These are phyloP conservation scores for Yamadazyma kitorensis DNA, from an alignment of 805 yeast species.

Conservation along the genomic window DNA sequence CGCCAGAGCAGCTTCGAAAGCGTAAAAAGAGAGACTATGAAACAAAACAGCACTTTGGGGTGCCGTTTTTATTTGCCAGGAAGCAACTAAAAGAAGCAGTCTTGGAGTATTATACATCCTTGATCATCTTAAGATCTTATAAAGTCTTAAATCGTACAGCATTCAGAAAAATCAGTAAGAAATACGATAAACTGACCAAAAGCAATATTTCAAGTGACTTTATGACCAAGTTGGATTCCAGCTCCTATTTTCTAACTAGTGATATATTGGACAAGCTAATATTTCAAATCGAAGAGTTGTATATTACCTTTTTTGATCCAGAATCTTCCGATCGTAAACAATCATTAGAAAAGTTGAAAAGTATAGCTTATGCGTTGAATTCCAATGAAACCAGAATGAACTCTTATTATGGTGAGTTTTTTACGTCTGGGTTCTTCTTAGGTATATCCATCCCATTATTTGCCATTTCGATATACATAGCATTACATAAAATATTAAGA, in stretches of 20 bases:
- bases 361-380: constrained; percentile 39
- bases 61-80: constrained; percentile 64
- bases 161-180: constrained; percentile 82
- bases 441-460: constrained; percentile 74
- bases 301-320: constrained; percentile 61
- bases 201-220: constrained; percentile 44
- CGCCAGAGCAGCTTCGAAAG: constrained; percentile 19
- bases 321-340: constrained; percentile 52
- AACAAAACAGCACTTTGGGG: constrained; percentile 31
- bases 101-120: constrained; percentile 68
- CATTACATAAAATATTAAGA: constrained; percentile 37
- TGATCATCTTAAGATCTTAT: constrained; percentile 69
- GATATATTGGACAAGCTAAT: constrained; percentile 65
- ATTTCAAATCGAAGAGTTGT: constrained; percentile 63
- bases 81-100: constrained; percentile 67
- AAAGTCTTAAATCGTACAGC: constrained; percentile 81
- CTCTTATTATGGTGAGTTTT: constrained; percentile 44
- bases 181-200: constrained; percentile 74
- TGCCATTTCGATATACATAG: constrained; percentile 54
- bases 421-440: constrained; percentile 61
- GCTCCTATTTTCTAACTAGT: constrained; percentile 57
- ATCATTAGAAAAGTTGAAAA: constrained; percentile 64
- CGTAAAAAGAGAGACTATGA: constrained; percentile 49
- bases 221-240: constrained; percentile 53
- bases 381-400: constrained; percentile 24